Percentiles rank a stretch among this genome's conserved stretches.
phyloP scores from a whole-genome alignment of 345 rosid species.

The Populus simonii region DNA sequence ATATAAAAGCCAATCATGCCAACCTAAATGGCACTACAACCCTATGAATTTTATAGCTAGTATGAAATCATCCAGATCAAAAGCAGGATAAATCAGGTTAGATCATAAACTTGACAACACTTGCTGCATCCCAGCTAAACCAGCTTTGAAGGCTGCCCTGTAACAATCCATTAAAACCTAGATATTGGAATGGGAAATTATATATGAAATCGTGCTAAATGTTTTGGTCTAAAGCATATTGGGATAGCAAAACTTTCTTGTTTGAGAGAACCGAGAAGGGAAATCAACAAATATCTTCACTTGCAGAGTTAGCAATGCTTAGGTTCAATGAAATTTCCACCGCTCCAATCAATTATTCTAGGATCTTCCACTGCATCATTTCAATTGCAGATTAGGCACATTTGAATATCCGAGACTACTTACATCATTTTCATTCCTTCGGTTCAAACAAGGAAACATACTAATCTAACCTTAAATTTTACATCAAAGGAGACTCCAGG shows the following conservation, averaged over 20 bases:
- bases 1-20: neutral
- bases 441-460: neutral
- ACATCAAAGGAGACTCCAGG: neutral
- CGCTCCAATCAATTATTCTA: neutral
- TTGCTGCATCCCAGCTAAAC: neutral
- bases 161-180: neutral
- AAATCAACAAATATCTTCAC: neutral
- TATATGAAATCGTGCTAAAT: neutral
- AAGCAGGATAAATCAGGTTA: neutral
- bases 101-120: neutral
- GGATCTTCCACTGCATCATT: neutral
- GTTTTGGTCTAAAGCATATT: neutral
- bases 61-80: neutral
- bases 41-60: neutral
- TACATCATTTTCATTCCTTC: neutral
- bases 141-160: neutral
- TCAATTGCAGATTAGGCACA: neutral
- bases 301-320: neutral
- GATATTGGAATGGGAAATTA: neutral
- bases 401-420: neutral
- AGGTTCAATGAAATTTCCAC: neutral
- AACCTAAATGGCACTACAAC: neutral
- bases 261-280: neutral
- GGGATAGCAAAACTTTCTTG: neutral
- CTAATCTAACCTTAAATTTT: neutral